Conservation (phyloP, 148 eudicot genomes). For the Tetragonia tetragonoides region DNA sequence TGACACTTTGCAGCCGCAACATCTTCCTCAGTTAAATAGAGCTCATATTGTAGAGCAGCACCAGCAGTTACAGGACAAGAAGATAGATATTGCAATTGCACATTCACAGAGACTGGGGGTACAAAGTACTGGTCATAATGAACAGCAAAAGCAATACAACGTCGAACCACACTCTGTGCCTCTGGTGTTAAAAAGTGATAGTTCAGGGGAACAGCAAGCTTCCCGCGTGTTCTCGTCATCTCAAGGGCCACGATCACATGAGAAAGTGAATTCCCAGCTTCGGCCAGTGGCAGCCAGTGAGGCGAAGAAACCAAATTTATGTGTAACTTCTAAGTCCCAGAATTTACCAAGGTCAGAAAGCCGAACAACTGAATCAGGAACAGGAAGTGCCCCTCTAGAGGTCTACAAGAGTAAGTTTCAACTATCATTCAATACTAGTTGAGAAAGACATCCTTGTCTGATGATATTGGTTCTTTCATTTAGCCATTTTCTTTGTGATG, state of each 20-base stretch:
- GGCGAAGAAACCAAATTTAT: neutral
- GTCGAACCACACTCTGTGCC: neutral
- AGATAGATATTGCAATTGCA: neutral
- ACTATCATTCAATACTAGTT: neutral
- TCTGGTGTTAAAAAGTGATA: neutral
- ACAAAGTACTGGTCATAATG: conserved; percentile 6
- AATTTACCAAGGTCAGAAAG: conserved; percentile 2
- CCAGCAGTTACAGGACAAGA: neutral
- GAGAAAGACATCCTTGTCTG: neutral
- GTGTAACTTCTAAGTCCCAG: conserved; percentile 1
- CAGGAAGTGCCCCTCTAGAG: conserved; percentile 11
- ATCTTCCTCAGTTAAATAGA: conserved; percentile 5
- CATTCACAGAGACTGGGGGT: conserved; percentile 15
- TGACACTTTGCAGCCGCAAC: neutral
- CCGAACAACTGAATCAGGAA: conserved; percentile 1
- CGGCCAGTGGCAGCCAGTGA: neutral
- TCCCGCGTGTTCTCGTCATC: neutral
- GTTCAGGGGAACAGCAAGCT: neutral
- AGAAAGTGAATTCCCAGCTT: neutral
- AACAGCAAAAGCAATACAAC: neutral
- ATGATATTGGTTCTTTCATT: neutral
- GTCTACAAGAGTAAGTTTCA: conserved; percentile 20
- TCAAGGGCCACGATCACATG: conserved; percentile 5
- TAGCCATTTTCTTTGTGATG: neutral
- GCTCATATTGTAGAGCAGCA: neutral